Base-by-base conservation (phyloP, 352 stramenopile genomes). In the Pythium sukuiense region DNA sequence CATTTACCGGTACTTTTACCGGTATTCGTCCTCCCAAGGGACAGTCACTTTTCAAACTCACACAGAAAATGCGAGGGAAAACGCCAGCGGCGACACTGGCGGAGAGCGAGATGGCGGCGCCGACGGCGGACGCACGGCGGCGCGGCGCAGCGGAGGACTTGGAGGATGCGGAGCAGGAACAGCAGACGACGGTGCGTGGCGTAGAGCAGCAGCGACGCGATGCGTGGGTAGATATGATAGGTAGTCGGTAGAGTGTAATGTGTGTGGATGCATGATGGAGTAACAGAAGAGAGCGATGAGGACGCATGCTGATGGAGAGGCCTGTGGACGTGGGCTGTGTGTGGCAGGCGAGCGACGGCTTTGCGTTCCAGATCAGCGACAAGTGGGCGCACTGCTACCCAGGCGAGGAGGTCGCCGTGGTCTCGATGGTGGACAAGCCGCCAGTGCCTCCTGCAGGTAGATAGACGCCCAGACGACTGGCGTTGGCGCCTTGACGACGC, bases 361-460 rank as follows among this genome's bases (percentile, higher is more conserved):
- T 70, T 24, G 61, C 24, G 57, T 73, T 63, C 59, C 52, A 72
- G 24, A 48, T 73, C 11, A 85, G 72, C 20, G 71, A 85, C 53
- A 78, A 82, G 57, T 90, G 81, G 81, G 62, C 70, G 20, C 64
- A 73, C 29, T 80, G 83, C 57, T 92, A 92, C 49, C 78, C 80
- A 20, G 79, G 75, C 37, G 70, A 79, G 48, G 59, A 83, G 37
- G 70, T 92, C 30, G 79, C 70, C 18, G 76, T 92, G 35, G 80
- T 92, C 63, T 88, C 76, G 37, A 81, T 67, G 30, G 71, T 84
- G 13, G 71, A 74, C 43, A 76, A 85, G 33, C 76, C 81, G 29
- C 77, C 77, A 29, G 57, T 84, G n/a, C 83, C 81, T 6, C 78
- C 81, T 2, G 70, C 79, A 69, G 80, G 83, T 91, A 43, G 18